A percentile compares a stretch with the other conserved stretches of the same genome.
These are phyloP conservation scores for Phytophthora tentaculata DNA, from an alignment of 352 stramenopile genomes.

Conservation along the genomic window DNA sequence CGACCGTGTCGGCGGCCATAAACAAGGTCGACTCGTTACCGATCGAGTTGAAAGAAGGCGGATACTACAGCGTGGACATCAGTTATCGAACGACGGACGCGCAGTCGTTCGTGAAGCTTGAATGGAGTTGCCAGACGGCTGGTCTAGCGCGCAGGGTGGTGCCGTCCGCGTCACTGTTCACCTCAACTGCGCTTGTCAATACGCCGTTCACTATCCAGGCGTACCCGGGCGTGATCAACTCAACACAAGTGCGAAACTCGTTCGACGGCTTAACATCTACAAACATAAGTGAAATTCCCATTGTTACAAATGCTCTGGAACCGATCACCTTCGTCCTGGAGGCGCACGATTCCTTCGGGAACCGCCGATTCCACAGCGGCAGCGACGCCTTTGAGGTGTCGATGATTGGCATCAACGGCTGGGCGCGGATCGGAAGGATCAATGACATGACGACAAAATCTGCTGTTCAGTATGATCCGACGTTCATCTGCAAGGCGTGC, in stretches of 20 bases:
- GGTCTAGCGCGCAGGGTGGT: slow-evolving; percentile 31
- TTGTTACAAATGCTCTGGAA: slow-evolving; percentile 49
- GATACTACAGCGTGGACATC: slow-evolving; percentile 85
- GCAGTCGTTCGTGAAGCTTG: slow-evolving; percentile 83
- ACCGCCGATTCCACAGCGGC: slow-evolving; percentile 89
- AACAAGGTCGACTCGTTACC: slow-evolving; percentile 29
- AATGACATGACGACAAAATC: slow-evolving; percentile 69
- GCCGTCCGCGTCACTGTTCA: slow-evolving; percentile 44
- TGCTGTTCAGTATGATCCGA: slow-evolving; percentile 55
- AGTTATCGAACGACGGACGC: slow-evolving; percentile 86
- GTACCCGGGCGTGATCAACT: slow-evolving; percentile 79
- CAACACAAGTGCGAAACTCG: slow-evolving; percentile 59
- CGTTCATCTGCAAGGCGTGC: slow-evolving; percentile 62
- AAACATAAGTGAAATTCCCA: slow-evolving; percentile 20
- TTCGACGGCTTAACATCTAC: slow-evolving; percentile 64
- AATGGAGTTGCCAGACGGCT: slow-evolving; percentile 69
- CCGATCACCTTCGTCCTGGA: slow-evolving; percentile 81
- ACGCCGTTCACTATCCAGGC: slow-evolving; percentile 70
- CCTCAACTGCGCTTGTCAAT: slow-evolving; percentile 43
- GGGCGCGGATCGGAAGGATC: slow-evolving; percentile 86
- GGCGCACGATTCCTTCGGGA: slow-evolving; percentile 76
- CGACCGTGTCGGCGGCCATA: slow-evolving; percentile 31
- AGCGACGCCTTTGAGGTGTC: slow-evolving; percentile 83
- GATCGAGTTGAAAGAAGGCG: slow-evolving; percentile 32
- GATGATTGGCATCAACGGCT: slow-evolving; percentile 82